phyloP scores from a whole-genome alignment of 2,329 filamentous ascomycete genomes.

The Cladorrhinum sp. region DNA sequence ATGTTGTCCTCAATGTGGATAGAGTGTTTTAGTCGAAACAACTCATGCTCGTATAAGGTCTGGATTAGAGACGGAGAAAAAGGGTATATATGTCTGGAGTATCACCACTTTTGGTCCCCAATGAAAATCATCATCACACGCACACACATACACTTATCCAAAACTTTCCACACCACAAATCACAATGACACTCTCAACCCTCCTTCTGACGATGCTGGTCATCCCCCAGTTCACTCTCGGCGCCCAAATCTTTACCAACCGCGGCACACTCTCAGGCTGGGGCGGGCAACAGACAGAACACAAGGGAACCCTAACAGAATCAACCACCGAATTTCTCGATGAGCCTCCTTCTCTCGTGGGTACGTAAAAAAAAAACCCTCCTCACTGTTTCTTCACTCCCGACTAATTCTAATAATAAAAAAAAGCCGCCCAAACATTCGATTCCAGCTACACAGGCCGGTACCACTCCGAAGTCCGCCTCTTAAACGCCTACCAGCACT shows the following conservation, averaged over 20 bases:
- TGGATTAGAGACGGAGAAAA: neutral
- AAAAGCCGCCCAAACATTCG: constrained; percentile 46
- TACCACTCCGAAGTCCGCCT: constrained; percentile 49
- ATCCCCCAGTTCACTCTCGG: neutral
- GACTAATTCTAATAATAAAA: no score
- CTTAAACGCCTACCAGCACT: constrained; percentile 43
- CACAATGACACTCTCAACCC: neutral
- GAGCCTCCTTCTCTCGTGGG: constrained; percentile 40
- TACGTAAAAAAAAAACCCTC: no score
- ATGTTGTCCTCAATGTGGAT: neutral
- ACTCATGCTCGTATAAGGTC: neutral
- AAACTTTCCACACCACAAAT: neutral
- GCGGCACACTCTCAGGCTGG: constrained; percentile 42
- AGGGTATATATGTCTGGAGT: neutral
- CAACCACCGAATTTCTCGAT: constrained; percentile 40
- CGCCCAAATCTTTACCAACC: constrained; percentile 34
- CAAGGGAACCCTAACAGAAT: constrained; percentile 41
- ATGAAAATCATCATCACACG: neutral
- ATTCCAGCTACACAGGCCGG: constrained; percentile 40
- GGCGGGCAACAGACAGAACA: constrained; percentile 39
- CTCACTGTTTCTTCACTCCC: no score
- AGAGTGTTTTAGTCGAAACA: neutral
- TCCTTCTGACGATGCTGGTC: neutral
- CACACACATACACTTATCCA: neutral
- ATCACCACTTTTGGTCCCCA: neutral